Percentiles rank a stretch among this genome's conserved stretches.
phyloP scores from a whole-genome alignment of 179 eudicot species.

The Drosera spatulata region DNA sequence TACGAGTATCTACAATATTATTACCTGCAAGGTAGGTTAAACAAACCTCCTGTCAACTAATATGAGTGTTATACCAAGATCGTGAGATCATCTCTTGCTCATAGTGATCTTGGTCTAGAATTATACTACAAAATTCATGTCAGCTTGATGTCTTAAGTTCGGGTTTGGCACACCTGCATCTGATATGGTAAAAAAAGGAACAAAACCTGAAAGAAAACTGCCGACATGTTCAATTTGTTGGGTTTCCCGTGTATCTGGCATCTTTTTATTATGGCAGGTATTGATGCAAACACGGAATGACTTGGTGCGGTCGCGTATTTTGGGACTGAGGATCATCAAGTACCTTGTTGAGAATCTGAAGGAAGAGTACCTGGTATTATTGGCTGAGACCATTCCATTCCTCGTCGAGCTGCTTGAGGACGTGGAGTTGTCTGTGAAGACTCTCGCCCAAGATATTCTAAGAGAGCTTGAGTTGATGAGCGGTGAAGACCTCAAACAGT shows the following conservation, averaged over 20 bases:
- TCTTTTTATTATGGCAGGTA: conserved; percentile 32
- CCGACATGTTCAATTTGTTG: background rate
- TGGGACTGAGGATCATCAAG: conserved; percentile 70
- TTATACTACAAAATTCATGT: no score
- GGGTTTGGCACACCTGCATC: no score
- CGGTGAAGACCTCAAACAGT: conserved; percentile 79
- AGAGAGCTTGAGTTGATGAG: conserved; percentile 83
- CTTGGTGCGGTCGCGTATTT: conserved; percentile 51
- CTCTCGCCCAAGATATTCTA: conserved; percentile 85
- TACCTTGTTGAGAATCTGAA: conserved; percentile 71
- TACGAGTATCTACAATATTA: no score
- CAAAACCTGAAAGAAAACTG: background rate
- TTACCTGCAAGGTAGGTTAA: no score
- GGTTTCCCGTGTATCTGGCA: background rate
- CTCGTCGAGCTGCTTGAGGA: conserved; percentile 89
- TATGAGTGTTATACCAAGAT: no score
- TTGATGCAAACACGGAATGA: conserved; percentile 90
- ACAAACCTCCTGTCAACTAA: no score
- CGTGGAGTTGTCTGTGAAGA: conserved; percentile 67
- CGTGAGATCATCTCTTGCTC: no score
- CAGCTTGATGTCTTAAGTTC: no score
- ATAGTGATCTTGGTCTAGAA: no score
- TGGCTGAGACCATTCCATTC: conserved; percentile 91
- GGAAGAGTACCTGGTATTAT: conserved; percentile 71
- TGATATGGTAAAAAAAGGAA: background rate